Conservation (phyloP, 306 rosid genomes). For the Boehmeria nivea region DNA sequence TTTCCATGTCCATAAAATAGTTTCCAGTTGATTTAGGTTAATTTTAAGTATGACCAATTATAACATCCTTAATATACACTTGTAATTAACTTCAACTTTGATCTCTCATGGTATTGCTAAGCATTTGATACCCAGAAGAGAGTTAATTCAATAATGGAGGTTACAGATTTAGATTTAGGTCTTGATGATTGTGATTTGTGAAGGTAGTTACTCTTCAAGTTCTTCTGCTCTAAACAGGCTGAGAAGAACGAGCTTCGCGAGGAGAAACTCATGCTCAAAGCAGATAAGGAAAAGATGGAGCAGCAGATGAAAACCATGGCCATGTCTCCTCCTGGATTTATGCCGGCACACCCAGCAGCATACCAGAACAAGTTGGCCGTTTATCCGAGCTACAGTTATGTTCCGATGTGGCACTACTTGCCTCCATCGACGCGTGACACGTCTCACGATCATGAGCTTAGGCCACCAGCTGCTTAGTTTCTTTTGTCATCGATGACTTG, state of each 20-base stretch:
- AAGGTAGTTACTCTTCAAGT: background rate
- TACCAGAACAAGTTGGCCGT: slow-evolving; percentile 79
- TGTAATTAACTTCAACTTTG: too few species aligned
- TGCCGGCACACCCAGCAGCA: slow-evolving; percentile 65
- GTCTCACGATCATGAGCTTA: slow-evolving; percentile 84
- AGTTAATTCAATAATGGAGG: too few species aligned
- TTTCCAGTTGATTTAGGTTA: too few species aligned
- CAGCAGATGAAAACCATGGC: slow-evolving; percentile 60
- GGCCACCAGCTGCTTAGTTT: slow-evolving; percentile 96
- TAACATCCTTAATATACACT: too few species aligned
- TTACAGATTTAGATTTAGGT: too few species aligned
- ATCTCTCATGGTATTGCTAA: too few species aligned
- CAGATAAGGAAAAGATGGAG: slow-evolving; percentile 72
- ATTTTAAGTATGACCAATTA: too few species aligned
- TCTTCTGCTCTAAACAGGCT: slow-evolving; percentile 35
- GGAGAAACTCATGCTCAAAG: slow-evolving; percentile 66
- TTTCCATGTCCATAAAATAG: background rate
- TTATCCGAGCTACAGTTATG: slow-evolving; percentile 66
- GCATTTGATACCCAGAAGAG: too few species aligned
- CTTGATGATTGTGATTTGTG: too few species aligned
- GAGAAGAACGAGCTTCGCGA: slow-evolving; percentile 89
- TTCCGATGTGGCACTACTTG: slow-evolving; percentile 89
- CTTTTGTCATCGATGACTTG: background rate
- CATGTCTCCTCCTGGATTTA: slow-evolving; percentile 52
- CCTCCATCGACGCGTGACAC: slow-evolving; percentile 67